Evolutionary conservation across 2,329 filamentous ascomycete genomes (phyloP), one percentile per base, ranked within the genome.

Genomic region (Talaromyces sp.): DNA sequence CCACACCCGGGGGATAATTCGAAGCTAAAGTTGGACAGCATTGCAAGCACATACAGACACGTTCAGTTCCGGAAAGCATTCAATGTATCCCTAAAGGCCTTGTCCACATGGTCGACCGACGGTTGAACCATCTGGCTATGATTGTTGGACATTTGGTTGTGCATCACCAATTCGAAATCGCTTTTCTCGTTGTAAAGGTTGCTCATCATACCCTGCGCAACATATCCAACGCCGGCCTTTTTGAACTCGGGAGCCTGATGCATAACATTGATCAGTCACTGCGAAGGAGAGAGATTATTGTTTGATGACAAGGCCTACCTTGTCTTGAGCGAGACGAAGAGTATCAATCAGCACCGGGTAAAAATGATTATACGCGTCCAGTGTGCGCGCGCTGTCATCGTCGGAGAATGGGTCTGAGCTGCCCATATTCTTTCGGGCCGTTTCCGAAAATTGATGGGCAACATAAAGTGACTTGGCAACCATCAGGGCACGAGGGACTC

Each of bases 311-410:
- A 24, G 20, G 11, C 11, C 6, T 24, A 40, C 37, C 19, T 49
- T 49, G 8, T 20, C 19, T 19, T 49, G 37, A 6, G 11, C 47
- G 22, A 22, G 19, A 27, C 33, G 29, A 16, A 49, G 13, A 36
- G 47, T 37, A 17, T 14, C 14, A 13, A 49, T 7, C 1, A 49
- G 30, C 14, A 49, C 47, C 3, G 47, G 47, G 7, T 33, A 8
- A 17, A 49, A 20, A n/a, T 43, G n/a, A 20, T 49, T 36, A 30
- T 43, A 49, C 43, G 47, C 47, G 11, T 36, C 29, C 47, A 49
- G 32, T 11, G 39, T 41, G 14, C 33, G 27, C 13, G 36, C 39
- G 6, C 47, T 22, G 29, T 43, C 47, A 7, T 40, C 11, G 10
- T 30, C 30, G 10, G 29, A 32, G 8, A 49, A 49, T 22, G 47